These are phyloP conservation scores for Onygenales sp. DNA, from an alignment of 2,329 filamentous ascomycete genomes.

Conservation along the genomic window DNA sequence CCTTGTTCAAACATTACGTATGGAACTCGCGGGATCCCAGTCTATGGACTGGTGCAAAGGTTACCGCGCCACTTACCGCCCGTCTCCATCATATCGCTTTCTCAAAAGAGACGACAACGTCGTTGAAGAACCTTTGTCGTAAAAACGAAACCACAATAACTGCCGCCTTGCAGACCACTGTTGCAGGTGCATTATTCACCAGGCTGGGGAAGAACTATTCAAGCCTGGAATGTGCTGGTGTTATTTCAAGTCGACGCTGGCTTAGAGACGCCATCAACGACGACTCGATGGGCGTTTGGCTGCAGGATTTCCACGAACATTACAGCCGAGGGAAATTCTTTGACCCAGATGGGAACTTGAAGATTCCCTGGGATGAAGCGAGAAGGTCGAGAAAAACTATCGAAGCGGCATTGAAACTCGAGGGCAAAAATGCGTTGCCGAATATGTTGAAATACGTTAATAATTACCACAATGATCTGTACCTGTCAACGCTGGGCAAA, in stretches of 20 bases:
- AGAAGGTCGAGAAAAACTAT: slow-evolving; percentile 22
- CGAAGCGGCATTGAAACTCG: slow-evolving; percentile 15
- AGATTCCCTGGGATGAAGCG: slow-evolving; percentile 28
- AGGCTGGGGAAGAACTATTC: slow-evolving; percentile 22
- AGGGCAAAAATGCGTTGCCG: slow-evolving; percentile 24
- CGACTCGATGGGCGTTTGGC: slow-evolving; percentile 29
- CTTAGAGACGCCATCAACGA: slow-evolving; percentile 24
- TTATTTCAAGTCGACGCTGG: slow-evolving; percentile 31
- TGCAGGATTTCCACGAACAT: slow-evolving; percentile 25
- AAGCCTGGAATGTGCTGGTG: slow-evolving; percentile 21
- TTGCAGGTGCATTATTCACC: slow-evolving; percentile 30
- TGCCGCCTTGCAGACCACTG: slow-evolving; percentile 27
- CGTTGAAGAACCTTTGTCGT: slow-evolving; percentile 25
- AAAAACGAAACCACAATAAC: slow-evolving; percentile 33
- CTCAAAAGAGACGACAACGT: slow-evolving; percentile 18
- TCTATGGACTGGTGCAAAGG: slow-evolving; percentile 28
- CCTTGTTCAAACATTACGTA: slow-evolving; percentile 25
- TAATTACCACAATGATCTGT: slow-evolving; percentile 28
- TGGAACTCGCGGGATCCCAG: slow-evolving; percentile 18
- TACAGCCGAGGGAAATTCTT: slow-evolving; percentile 17
- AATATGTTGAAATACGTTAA: slow-evolving; percentile 33
- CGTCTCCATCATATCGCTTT: slow-evolving; percentile 24
- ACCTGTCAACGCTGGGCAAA: slow-evolving; percentile 29
- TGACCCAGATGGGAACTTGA: neutral
- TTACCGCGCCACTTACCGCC: slow-evolving; percentile 15